phyloP scores from a whole-genome alignment of 2,329 filamentous ascomycete genomes.

The Aspergillus ustus region DNA sequence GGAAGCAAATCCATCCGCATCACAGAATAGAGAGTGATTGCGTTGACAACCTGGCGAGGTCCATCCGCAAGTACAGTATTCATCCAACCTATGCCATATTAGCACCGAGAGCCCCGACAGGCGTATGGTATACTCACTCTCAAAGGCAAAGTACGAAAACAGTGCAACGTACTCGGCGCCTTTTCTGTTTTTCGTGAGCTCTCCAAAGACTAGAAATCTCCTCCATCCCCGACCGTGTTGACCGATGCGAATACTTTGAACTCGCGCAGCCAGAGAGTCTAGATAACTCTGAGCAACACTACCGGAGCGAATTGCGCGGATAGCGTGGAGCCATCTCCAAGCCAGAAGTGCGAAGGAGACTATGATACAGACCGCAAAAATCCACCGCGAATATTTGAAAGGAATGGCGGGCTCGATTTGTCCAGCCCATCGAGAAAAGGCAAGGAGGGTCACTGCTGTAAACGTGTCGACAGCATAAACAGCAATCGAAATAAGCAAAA shows the following conservation, averaged over 20 bases:
- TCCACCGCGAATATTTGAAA: slow-evolving; percentile 84
- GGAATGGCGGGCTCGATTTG: slow-evolving; percentile 78
- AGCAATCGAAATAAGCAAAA: slow-evolving; percentile 75
- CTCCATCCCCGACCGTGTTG: slow-evolving; percentile 76
- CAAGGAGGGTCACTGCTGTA: slow-evolving; percentile 87
- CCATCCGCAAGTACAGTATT: slow-evolving; percentile 89
- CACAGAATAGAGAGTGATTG: slow-evolving; percentile 83
- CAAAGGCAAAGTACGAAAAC: slow-evolving; percentile 85
- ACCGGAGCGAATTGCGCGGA: slow-evolving; percentile 79
- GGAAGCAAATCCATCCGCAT: slow-evolving; percentile 76
- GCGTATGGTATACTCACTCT: slow-evolving; percentile 48
- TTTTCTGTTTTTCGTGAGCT: slow-evolving; percentile 88
- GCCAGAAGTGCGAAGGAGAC: slow-evolving; percentile 81
- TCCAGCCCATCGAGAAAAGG: slow-evolving; percentile 86
- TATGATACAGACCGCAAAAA: slow-evolving; percentile 91
- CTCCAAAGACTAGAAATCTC: slow-evolving; percentile 89
- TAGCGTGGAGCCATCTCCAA: slow-evolving; percentile 79
- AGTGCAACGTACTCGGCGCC: slow-evolving; percentile 87
- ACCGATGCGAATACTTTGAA: slow-evolving; percentile 80
- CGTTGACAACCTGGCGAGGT: slow-evolving; percentile 89
- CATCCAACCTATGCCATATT: slow-evolving; percentile 70
- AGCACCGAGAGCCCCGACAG: not conserved
- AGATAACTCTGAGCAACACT: slow-evolving; percentile 92
- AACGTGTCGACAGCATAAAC: slow-evolving; percentile 92
- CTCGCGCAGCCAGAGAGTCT: slow-evolving; percentile 80